Evolutionary conservation across 2,329 filamentous ascomycete species (phyloP).

Genomic region (Dothideomycetes sp.): DNA sequence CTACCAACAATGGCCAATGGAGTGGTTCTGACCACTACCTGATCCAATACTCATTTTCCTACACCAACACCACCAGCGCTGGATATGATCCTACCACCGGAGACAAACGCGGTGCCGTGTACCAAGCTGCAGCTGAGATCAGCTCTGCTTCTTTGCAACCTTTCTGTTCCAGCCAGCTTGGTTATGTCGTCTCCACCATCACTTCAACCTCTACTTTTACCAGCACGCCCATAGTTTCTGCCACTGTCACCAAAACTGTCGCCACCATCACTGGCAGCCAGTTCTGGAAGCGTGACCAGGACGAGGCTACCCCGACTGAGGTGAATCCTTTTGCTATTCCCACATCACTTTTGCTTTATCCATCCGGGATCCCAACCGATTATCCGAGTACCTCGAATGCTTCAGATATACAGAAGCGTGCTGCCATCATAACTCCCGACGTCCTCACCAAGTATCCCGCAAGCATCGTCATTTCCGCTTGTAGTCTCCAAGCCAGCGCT

Average conservation of each 20-base stretch:
- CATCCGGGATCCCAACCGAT: too few species aligned
- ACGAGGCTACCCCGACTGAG: background rate
- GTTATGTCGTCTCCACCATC: constrained; percentile 10
- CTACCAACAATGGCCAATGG: constrained; percentile 17
- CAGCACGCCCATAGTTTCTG: background rate
- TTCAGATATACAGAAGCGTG: too few species aligned
- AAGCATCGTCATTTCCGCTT: constrained; percentile 14
- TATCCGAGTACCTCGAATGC: too few species aligned
- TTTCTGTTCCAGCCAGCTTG: constrained; percentile 16
- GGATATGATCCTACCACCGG: constrained; percentile 9
- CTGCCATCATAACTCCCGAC: constrained; percentile 7
- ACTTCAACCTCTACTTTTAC: constrained; percentile 9
- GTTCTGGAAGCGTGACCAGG: background rate
- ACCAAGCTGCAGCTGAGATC: constrained; percentile 17
- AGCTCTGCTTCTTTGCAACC: constrained; percentile 15
- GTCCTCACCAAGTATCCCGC: constrained; percentile 15
- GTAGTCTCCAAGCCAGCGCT: constrained; percentile 11
- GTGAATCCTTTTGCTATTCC: too few species aligned
- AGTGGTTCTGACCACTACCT: constrained; percentile 17
- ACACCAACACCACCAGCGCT: constrained; percentile 14
- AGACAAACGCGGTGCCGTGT: constrained; percentile 13
- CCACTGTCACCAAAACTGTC: constrained; percentile 3
- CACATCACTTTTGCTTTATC: too few species aligned
- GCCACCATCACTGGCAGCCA: background rate
- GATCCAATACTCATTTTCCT: constrained; percentile 15